Percentiles rank a stretch among this genome's conserved stretches.
These are phyloP conservation scores for Berkeleyomyces rouxiae DNA, from an alignment of 2,329 filamentous ascomycete genomes.

Conservation along the genomic window DNA sequence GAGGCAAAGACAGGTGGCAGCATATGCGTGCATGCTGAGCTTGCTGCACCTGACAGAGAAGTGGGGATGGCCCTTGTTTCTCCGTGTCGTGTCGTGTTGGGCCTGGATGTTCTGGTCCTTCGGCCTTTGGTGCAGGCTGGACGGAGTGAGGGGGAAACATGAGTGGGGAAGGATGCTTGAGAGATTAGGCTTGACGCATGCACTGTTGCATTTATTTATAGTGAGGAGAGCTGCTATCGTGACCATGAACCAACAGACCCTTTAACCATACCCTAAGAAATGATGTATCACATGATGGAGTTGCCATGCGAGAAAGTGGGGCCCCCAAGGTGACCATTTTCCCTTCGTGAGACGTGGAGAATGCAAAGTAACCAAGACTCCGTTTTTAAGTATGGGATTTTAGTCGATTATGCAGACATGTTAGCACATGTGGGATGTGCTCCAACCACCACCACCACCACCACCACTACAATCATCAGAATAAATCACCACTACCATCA, in stretches of 20 bases:
- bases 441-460: too few species aligned
- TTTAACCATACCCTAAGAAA: not conserved
- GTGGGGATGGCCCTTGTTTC: not conserved
- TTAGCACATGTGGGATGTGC: too few species aligned
- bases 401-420: too few species aligned
- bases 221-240: too few species aligned
- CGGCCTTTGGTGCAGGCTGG: not conserved
- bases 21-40: not conserved
- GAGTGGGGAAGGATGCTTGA: not conserved
- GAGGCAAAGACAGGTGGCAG: not conserved
- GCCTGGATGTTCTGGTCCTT: not conserved
- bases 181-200: not conserved
- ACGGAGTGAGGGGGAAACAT: not conserved
- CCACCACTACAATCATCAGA: too few species aligned
- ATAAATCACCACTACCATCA: too few species aligned
- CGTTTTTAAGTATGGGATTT: too few species aligned
- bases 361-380: too few species aligned
- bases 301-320: not conserved
- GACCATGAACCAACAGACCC: not conserved
- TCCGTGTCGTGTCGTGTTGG: not conserved
- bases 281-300: not conserved
- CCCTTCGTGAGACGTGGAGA: too few species aligned
- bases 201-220: too few species aligned
- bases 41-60: not conserved
- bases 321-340: not conserved